Base-by-base conservation (phyloP, 1,139 yeast species). In the Arxiozyma bovina region DNA sequence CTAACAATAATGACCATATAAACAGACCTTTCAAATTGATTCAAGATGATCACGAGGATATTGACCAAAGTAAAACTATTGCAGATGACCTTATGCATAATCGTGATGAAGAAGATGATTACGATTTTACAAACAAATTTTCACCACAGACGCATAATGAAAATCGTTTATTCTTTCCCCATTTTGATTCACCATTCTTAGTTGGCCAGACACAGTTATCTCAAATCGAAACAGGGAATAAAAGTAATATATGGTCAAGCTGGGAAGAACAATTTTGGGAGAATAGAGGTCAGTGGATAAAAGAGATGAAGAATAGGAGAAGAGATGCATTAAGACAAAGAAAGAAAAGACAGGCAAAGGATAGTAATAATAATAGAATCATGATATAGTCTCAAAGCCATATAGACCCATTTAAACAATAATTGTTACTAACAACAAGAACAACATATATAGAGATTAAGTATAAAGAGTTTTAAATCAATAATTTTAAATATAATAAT, bases 211-310 rank as follows among this genome's bases (percentile, higher is more conserved):
- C 96, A 0, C 96, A 88, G 66, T 69, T 89, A 51, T 80, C 79
- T 57, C 83, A 82, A 63, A 65, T 89, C 43, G 77, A 61, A 47
- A 60, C 62, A 12, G 71, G 71, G 22, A 72, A 74, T 9, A 54
- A 52, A 15, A 72, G 71, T 1, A 78, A 75, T 21, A 74, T 70
- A 1, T 77, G 81, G 54, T 71, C 75, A 1, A 71, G 76, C 1
- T 91, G 93, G 80, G 90, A 85, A 54, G 74, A 78, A 54, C 83
- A 87, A 79, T 91, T 91, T 70, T 88, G 89, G 85, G 84, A 81
- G 49, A 80, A 81, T 68, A 80, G 98, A 70, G 93, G 94, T 48
- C 89, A 84, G 54, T 77, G 88, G 74, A 83, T 85, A 57, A 79
- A 87, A 57, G 89, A 84, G 59, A 81, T 91, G 68, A 85, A 86